phyloP scores from a whole-genome alignment of 1,284 basidiomycete genomes.

The Mycena citricolor region DNA sequence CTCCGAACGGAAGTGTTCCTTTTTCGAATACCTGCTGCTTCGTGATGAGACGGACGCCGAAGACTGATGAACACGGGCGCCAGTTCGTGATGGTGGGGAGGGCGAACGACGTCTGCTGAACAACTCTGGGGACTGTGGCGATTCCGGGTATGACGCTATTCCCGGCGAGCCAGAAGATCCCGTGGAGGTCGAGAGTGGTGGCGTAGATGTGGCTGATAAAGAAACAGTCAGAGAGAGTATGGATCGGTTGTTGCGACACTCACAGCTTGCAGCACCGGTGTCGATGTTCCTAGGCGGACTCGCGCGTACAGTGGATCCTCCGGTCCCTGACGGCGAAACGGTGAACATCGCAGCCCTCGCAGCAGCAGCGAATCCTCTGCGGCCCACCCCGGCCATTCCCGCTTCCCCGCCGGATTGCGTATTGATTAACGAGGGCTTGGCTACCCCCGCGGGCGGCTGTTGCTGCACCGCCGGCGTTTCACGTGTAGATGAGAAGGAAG shows the following conservation, averaged over 20 bases:
- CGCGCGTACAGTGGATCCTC: conserved; percentile 4
- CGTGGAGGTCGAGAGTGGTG: conserved; percentile 20
- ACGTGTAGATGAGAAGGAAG: conserved; percentile 20
- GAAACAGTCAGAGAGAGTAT: conserved; percentile 13
- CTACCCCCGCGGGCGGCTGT: conserved; percentile 8
- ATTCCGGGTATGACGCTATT: conserved; percentile 20
- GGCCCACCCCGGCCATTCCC: conserved; percentile 88
- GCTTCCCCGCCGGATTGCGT: conserved; percentile 78
- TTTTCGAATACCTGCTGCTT: conserved; percentile 24
- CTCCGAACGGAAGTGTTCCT: conserved; percentile 28
- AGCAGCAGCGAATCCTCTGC: conserved; percentile 81
- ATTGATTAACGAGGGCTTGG: conserved; percentile 42
- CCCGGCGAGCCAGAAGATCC: conserved; percentile 19
- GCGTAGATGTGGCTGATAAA: conserved; percentile 24
- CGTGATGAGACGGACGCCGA: conserved; percentile 24
- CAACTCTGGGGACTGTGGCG: conserved; percentile 17
- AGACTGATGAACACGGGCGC: conserved; percentile 3
- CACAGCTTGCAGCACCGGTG: conserved; percentile 44
- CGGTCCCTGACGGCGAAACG: conserved; percentile 22
- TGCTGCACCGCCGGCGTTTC: conserved; percentile 6
- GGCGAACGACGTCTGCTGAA: conserved; percentile 16
- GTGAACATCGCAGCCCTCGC: conserved; percentile 68
- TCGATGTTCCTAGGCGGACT: conserved; percentile 55
- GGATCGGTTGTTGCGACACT: conserved; percentile 36
- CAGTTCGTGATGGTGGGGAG: conserved; percentile 7